Conservation (phyloP, 2,329 filamentous ascomycete genomes). For the Gaeumannomyces sp. region DNA sequence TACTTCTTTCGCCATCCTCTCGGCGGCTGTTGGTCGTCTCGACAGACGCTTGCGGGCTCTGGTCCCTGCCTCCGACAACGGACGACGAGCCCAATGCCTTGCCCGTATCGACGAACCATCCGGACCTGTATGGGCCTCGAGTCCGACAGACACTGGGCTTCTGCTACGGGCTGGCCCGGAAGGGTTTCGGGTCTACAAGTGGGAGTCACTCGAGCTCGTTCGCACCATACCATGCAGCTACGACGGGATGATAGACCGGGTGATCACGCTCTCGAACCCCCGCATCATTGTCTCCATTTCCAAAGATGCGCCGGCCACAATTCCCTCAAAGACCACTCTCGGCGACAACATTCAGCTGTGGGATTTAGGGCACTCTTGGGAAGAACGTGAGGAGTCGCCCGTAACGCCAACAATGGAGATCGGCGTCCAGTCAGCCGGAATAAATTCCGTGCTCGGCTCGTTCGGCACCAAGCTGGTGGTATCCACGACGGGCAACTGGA, state of each 20-base stretch:
- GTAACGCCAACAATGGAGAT: too few relatives aligned
- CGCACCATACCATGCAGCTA: background rate
- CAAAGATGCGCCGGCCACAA: background rate
- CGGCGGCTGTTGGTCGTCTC: too few relatives aligned
- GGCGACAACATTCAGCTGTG: background rate
- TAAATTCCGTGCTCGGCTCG: too few relatives aligned
- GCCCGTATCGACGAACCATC: background rate
- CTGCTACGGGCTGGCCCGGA: background rate
- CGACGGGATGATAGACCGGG: background rate
- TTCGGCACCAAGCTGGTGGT: too few relatives aligned
- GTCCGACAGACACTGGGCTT: background rate
- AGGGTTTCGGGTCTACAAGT: background rate
- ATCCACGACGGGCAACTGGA: too few relatives aligned
- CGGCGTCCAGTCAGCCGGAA: too few relatives aligned
- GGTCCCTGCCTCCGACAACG: too few relatives aligned
- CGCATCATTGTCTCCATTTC: background rate
- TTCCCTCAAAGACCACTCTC: background rate
- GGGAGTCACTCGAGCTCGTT: background rate
- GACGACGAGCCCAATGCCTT: too few relatives aligned
- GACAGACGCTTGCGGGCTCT: too few relatives aligned
- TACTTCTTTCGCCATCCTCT: too few relatives aligned
- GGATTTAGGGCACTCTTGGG: accelerated
- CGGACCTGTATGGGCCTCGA: background rate
- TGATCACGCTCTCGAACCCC: background rate
- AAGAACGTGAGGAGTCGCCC: too few relatives aligned